Percentiles rank a stretch among this genome's conserved stretches.
phyloP scores from a whole-genome alignment of 2,329 filamentous ascomycete species.

The Falciphora oryzae region DNA sequence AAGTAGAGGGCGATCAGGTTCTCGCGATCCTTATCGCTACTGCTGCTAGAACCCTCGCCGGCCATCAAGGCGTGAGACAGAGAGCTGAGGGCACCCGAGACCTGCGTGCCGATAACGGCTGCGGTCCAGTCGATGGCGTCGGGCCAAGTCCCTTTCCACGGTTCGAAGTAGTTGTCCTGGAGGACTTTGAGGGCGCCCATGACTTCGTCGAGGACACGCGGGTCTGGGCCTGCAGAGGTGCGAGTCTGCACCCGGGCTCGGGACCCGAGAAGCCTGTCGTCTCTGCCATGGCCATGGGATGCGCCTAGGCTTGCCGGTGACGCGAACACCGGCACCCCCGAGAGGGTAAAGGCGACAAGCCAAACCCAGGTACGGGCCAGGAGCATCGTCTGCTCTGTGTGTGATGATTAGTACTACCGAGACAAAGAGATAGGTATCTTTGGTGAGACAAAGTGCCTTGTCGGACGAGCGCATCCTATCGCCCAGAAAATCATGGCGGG shows the following conservation, averaged over 20 bases:
- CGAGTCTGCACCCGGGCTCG: not conserved
- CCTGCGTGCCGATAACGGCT: conserved; percentile 74
- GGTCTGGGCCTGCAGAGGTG: not conserved
- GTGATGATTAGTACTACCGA: not conserved
- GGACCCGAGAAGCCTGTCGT: not conserved
- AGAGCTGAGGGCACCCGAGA: conserved; percentile 68
- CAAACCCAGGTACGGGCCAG: not conserved
- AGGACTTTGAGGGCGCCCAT: conserved; percentile 65
- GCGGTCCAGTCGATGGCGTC: conserved; percentile 88
- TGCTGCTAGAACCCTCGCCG: conserved; percentile 19
- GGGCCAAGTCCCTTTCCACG: conserved; percentile 78
- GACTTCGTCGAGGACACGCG: conserved; percentile 38
- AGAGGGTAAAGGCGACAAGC: not conserved
- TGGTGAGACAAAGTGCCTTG: not conserved
- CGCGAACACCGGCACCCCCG: not conserved
- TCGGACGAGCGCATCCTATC: not conserved
- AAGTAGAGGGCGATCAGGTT: conserved; percentile 84
- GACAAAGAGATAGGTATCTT: not conserved
- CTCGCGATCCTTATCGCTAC: conserved; percentile 51
- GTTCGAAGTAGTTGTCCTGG: conserved; percentile 71
- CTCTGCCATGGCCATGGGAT: not conserved
- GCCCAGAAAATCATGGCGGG: not conserved
- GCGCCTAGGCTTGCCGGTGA: not conserved
- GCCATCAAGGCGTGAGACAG: conserved; percentile 54
- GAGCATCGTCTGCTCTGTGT: not conserved